phyloP scores from a whole-genome alignment of 1,284 basidiomycete genomes.

The Tausonia pullulans region DNA sequence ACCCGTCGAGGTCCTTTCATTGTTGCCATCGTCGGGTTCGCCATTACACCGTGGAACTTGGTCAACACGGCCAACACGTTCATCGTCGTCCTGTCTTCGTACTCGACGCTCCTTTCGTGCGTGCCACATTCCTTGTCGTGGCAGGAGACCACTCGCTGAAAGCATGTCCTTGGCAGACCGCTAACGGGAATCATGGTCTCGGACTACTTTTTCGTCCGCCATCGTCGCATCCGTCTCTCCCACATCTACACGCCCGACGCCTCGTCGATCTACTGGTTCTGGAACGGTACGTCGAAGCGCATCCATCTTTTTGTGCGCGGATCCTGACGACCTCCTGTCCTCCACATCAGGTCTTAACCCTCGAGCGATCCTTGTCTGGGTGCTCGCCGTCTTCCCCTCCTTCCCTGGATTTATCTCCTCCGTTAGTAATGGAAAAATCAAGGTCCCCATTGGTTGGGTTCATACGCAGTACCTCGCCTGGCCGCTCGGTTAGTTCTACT shows the following conservation, averaged over 20 bases:
- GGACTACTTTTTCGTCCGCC: conserved; percentile 35
- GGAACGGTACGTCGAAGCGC: not conserved
- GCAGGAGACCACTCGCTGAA: no score
- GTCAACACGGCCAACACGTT: conserved; percentile 26
- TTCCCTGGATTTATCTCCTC: conserved; percentile 32
- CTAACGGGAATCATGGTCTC: conserved; percentile 27
- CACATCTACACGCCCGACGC: conserved; percentile 24
- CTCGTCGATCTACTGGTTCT: conserved; percentile 20
- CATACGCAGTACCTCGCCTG: conserved; percentile 32
- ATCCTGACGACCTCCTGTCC: not conserved
- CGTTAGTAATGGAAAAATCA: conserved; percentile 22
- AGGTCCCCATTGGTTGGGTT: conserved; percentile 23
- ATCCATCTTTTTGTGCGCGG: not conserved
- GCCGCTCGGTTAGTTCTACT: conserved; percentile 19
- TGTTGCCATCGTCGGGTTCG: conserved; percentile 27
- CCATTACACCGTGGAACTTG: conserved; percentile 2
- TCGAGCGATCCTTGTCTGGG: conserved; percentile 31
- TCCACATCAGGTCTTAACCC: conserved; percentile 31
- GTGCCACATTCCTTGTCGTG: no score
- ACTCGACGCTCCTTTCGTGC: conserved; percentile 31
- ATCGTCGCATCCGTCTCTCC: conserved; percentile 30
- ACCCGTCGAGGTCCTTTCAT: conserved; percentile 32
- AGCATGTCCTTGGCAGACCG: not conserved
- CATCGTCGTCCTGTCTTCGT: conserved; percentile 33
- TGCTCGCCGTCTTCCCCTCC: conserved; percentile 30